These are phyloP conservation scores for Russula abietina DNA, from an alignment of 768 basidiomycete species.

Conservation along the genomic window DNA sequence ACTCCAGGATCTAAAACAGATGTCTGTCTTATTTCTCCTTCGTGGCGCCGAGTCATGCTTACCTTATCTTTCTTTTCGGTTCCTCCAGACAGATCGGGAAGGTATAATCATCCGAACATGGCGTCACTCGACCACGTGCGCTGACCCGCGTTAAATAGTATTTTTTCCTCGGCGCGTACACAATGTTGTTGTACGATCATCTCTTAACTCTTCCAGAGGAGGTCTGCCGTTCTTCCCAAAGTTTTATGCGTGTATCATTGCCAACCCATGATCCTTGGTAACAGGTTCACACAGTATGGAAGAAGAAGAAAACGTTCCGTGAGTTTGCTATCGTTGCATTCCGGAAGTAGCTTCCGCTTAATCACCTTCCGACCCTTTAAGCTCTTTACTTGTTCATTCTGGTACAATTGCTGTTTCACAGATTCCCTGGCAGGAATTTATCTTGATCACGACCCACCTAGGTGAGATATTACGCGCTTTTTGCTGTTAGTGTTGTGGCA, in stretches of 20 bases:
- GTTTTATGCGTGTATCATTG: not conserved
- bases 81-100: conserved; percentile 15
- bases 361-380: conserved; percentile 1
- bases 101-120: not conserved
- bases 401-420: not conserved
- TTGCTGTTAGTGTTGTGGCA: conserved; percentile 18
- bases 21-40: too few species aligned
- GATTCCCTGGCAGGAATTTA: not conserved
- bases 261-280: not conserved
- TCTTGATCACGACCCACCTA: not conserved
- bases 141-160: conserved; percentile 6
- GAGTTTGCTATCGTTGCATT: not conserved
- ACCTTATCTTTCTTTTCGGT: not conserved
- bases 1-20: conserved; percentile 12
- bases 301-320: conserved; percentile 24
- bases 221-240: not conserved
- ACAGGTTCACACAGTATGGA: conserved; percentile 24
- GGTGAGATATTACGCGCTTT: conserved; percentile 21
- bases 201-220: conserved; percentile 18
- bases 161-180: conserved; percentile 20
- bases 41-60: too few species aligned
- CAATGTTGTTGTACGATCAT: conserved; percentile 22
- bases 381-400: conserved; percentile 23
- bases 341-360: not conserved
- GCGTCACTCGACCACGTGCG: not conserved